Base-by-base conservation (phyloP, 768 basidiomycete genomes). In the Lactarius psammicola region DNA sequence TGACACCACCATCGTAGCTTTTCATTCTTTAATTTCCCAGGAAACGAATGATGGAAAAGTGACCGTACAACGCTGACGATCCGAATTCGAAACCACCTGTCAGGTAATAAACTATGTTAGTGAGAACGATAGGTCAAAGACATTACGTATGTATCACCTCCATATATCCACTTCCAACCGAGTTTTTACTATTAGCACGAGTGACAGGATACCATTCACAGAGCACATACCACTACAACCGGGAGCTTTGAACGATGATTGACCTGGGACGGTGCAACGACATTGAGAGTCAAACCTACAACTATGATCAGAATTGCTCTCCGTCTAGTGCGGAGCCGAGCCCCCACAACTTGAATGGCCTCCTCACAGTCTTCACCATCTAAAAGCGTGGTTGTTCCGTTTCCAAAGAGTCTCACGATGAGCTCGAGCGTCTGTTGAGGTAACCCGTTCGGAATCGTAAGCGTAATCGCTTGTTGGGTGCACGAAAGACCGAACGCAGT, bases 261-360 rank as follows among this genome's bases (percentile, higher is more conserved):
- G 11, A 58, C 54, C 6, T 42, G 18, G 30, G 66, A 46, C 6
- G 72, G 72, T 28, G 33, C 58, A 17, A 73, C 51, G 30, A 73
- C 64, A 34, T 74, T 73, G 30, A 74, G 26, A 33, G 64, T 69
- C 33, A 74, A 60, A 44, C 72, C 71, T 72, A 8, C 6, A 18
- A 9, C 10, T 46, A 44, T 10, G 6, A 31, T 28, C 15, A 60
- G 33, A 18, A 34, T 38, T 9, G 8, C 28, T 34, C 30, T 23
- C 13, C 2, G 8, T 15, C n/a, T n/a, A n/a, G n/a, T n/a, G 38
- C 9, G 23, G 6, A 7, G 23, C 18, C 18, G 8, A 28, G 46
- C 11, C 4, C 26, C 46, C 11, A 20, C 44, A 10, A 23, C n/a
- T n/a, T n/a, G n/a, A 13, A 36, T 11, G 44, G n/a, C n/a, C 10